These are phyloP conservation scores for Penicillium sp. DNA, from an alignment of 2,329 filamentous ascomycete species.

Conservation along the genomic window DNA sequence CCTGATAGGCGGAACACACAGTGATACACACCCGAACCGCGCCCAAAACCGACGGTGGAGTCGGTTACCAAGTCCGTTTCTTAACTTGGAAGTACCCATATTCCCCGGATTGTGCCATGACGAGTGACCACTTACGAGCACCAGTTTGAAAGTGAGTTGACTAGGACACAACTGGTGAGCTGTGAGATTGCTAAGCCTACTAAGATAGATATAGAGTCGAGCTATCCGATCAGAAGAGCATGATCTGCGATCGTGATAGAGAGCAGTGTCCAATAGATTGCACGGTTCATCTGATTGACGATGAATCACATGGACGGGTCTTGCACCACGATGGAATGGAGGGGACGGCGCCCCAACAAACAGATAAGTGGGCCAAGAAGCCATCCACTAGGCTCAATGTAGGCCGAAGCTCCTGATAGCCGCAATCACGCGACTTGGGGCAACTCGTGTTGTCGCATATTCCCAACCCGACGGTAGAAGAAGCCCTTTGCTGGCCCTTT, in stretches of 20 bases:
- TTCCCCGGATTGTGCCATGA: not conserved
- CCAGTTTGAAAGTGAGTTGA: not conserved
- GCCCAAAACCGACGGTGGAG: conserved; percentile 1
- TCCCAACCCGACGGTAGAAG: not conserved
- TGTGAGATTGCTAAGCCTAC: not conserved
- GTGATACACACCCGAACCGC: conserved; percentile 1
- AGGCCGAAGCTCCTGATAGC: not conserved
- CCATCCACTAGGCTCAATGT: not conserved
- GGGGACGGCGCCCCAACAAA: not conserved
- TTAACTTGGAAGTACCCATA: not conserved
- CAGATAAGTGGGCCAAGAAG: not conserved
- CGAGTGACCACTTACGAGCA: not conserved
- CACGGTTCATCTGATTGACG: not conserved
- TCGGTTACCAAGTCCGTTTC: not conserved
- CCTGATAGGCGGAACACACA: not conserved
- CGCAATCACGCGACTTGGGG: not conserved
- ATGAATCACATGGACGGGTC: not conserved
- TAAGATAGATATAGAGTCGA: not conserved
- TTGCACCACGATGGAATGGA: not conserved
- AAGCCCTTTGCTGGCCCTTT: not conserved
- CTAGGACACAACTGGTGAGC: no score
- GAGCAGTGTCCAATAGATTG: not conserved
- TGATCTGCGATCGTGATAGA: not conserved
- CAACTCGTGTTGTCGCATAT: not conserved
- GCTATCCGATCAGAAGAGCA: not conserved